Conservation (phyloP, 257 asterid species). For the Solanum gracilifrons region DNA sequence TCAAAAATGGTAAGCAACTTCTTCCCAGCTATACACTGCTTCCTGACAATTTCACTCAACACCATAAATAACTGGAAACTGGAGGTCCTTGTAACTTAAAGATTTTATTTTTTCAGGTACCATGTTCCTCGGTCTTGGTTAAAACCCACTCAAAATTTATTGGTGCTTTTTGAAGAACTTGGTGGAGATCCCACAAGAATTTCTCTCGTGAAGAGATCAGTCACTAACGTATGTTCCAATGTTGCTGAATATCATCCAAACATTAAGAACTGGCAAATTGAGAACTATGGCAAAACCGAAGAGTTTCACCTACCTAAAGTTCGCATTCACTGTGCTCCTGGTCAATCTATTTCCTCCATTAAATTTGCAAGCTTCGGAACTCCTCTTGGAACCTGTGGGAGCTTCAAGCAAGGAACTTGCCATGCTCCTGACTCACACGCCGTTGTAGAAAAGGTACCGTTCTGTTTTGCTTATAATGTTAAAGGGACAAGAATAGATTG, state of each 20-base stretch:
- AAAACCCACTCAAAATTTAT: slow-evolving; percentile 59
- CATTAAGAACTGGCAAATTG: slow-evolving; percentile 68
- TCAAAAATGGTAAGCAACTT: slow-evolving; percentile 56
- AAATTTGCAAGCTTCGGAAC: slow-evolving; percentile 98
- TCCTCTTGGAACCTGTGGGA: slow-evolving; percentile 82
- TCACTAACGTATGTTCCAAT: slow-evolving; percentile 70
- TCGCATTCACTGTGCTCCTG: slow-evolving; percentile 56
- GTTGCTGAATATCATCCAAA: slow-evolving; percentile 84
- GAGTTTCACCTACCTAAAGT: slow-evolving; percentile 62
- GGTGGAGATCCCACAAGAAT: slow-evolving; percentile 85
- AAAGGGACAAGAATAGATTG: background rate
- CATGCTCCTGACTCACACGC: slow-evolving; percentile 59
- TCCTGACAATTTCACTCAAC: background rate
- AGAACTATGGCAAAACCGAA: slow-evolving; percentile 49
- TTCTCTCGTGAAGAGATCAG: slow-evolving; percentile 59
- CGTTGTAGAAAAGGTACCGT: slow-evolving; percentile 57
- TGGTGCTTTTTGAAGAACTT: slow-evolving; percentile 86
- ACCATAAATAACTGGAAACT: background rate
- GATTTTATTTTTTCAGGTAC: slow-evolving; percentile 42
- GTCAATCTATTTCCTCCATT: slow-evolving; percentile 64
- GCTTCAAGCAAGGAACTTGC: slow-evolving; percentile 80
- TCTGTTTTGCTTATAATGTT: background rate
- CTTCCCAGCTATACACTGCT: background rate
- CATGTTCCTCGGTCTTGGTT: slow-evolving; percentile 88
- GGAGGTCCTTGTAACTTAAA: background rate